Evolutionary conservation across 2,329 filamentous ascomycete genomes (phyloP).

Genomic region (Botrytis galanthina): DNA sequence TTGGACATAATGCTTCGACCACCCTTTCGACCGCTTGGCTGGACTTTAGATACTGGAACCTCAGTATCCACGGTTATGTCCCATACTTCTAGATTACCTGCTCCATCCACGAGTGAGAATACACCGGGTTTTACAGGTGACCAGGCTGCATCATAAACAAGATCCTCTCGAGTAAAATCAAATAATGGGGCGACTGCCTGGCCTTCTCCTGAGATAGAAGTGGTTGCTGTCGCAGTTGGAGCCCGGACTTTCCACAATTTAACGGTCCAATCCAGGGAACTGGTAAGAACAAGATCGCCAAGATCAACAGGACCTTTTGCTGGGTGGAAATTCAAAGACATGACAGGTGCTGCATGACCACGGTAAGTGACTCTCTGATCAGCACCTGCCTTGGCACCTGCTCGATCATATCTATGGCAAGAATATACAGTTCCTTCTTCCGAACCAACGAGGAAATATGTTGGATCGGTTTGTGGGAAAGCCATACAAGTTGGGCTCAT

Average conservation of each 20-base stretch:
- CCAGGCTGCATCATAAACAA: constrained; percentile 96
- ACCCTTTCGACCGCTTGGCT: constrained; percentile 64
- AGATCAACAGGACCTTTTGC: constrained; percentile 89
- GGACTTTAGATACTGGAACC: constrained; percentile 80
- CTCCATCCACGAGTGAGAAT: constrained; percentile 91
- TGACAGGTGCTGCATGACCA: constrained; percentile 89
- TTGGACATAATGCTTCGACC: constrained; percentile 70
- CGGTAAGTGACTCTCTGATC: constrained; percentile 85
- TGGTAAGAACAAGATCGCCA: constrained; percentile 88
- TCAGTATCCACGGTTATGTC: constrained; percentile 91
- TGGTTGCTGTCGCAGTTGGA: constrained; percentile 67
- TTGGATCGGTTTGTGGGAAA: constrained; percentile 92
- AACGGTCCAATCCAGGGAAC: constrained; percentile 93
- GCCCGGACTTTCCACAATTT: constrained; percentile 94
- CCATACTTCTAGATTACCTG: constrained; percentile 90
- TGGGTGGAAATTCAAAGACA: constrained; percentile 94
- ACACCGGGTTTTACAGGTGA: constrained; percentile 91
- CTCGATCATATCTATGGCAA: constrained; percentile 94
- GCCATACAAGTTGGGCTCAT: constrained; percentile 91
- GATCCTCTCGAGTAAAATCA: constrained; percentile 89
- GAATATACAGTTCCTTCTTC: constrained; percentile 97
- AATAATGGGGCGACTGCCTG: constrained; percentile 70
- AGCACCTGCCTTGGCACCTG: constrained; percentile 93
- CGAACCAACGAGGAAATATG: constrained; percentile 94
- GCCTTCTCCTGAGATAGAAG: constrained; percentile 45